Evolutionary conservation across 768 basidiomycete species (phyloP), one percentile per base, ranked within the genome.

Genomic region (Boletus barrowsii): DNA sequence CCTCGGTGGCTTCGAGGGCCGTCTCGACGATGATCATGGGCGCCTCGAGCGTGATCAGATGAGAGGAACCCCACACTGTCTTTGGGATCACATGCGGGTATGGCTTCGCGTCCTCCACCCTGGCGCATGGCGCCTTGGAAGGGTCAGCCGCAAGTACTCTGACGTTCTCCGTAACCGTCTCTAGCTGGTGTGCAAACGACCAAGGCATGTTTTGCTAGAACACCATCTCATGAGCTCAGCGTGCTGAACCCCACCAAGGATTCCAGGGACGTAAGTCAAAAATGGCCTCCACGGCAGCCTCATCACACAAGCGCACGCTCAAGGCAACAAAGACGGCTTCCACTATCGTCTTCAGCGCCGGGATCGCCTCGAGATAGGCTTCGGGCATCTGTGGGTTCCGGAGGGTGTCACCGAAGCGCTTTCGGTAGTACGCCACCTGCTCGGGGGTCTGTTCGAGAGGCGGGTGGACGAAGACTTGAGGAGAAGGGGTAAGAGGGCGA

Each of bases 381-480:
- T 58, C 53, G 1, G 50, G 42, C 0, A 41, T 33, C 37, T 42
- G 42, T 5, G 51, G 43, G n/a, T 54, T 42, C 15, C 42, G 35
- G 29, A 49, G 2, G 0, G 5, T 3, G 18, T 41, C 24, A 5
- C 5, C 0, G 2, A 39, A 10, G 3, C n/a, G 0, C 17, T 11
- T 35, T 30, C 10, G 47, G 22, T 15, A 13, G 3, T 2, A 5
- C 10, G 29, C 32, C 6, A 24, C 0, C 6, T 0, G 0, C 18
- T 57, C 44, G 10, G 47, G 17, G 9, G 17, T 8, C 7, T 3
- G 10, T 22, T 58, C 49, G 13, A 65, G 46, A 2, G 60, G 60
- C 3, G 62, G 55, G 14, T 69, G 65, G 13, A 56, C n/a, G 13
- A 69, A 49, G 32, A 69, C 30, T 59, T 49, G 37, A 69, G 44